Percentiles rank a stretch among this genome's conserved stretches.
These are phyloP conservation scores for Arthrinium phaeospermum DNA, from an alignment of 2,329 filamentous ascomycete species.

Conservation along the genomic window DNA sequence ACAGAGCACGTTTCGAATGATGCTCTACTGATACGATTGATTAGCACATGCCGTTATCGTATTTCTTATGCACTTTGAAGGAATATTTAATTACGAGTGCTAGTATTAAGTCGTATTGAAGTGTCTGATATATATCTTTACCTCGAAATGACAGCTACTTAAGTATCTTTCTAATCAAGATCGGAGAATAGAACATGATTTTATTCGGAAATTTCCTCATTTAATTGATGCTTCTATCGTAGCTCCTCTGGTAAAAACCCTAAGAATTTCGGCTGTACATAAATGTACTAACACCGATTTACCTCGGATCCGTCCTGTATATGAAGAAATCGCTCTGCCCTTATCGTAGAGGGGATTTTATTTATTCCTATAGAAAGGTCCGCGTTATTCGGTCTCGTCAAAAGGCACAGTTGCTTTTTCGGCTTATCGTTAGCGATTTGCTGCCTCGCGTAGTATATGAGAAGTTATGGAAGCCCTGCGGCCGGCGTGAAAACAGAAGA, in stretches of 20 bases:
- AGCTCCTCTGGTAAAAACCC: background rate
- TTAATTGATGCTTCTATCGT: background rate
- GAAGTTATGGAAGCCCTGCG: background rate
- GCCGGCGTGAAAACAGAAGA: background rate
- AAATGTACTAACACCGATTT: background rate
- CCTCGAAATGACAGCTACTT: background rate
- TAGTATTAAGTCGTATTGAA: no score
- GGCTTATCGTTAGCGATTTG: background rate
- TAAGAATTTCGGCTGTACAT: background rate
- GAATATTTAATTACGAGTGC: background rate
- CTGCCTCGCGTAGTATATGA: background rate
- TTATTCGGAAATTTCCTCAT: background rate
- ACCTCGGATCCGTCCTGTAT: background rate
- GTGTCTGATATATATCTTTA: no score
- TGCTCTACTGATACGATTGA: no score
- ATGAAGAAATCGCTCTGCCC: background rate
- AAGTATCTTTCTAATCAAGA: background rate
- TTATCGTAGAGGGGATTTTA: background rate
- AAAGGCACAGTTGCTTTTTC: constrained; percentile 2
- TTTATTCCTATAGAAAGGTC: background rate
- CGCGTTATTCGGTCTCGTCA: background rate
- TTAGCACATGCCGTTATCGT: no score
- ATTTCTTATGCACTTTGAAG: no score
- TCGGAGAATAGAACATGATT: no score
- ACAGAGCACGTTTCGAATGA: no score